These are phyloP conservation scores for Silene latifolia DNA, from an alignment of 148 eudicot genomes.

Conservation along the genomic window DNA sequence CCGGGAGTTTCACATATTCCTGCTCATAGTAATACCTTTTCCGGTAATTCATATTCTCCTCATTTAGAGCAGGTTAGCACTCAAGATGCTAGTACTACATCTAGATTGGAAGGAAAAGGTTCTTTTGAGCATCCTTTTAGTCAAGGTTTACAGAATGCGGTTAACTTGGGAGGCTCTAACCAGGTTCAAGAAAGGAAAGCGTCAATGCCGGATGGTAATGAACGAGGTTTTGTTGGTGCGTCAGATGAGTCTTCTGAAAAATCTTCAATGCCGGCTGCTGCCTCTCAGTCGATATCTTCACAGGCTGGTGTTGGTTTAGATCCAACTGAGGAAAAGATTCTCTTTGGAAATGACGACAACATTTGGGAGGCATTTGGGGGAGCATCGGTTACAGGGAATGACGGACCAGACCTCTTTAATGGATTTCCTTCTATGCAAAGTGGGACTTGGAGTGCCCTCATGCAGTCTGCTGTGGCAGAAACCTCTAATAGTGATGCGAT, in stretches of 20 bases:
- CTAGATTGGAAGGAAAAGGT: conserved; percentile 48
- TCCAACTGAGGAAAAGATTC: conserved; percentile 84
- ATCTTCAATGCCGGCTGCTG: conserved; percentile 28
- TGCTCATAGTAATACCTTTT: conserved; percentile 35
- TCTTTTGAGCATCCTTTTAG: conserved; percentile 44
- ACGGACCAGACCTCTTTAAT: conserved; percentile 36
- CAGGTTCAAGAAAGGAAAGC: conserved; percentile 42
- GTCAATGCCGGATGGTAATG: conserved; percentile 37
- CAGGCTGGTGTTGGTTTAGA: conserved; percentile 61
- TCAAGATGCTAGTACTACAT: conserved; percentile 39
- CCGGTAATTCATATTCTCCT: conserved; percentile 47
- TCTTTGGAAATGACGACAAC: conserved; percentile 80
- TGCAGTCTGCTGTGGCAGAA: conserved; percentile 98
- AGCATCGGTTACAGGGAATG: conserved; percentile 40
- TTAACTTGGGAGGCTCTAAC: conserved; percentile 41
- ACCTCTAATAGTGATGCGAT: conserved; percentile 53
- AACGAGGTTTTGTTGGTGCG: conserved; percentile 37
- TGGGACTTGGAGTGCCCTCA: conserved; percentile 99
- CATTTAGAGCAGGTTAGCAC: conserved; percentile 41
- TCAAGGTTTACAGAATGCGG: conserved; percentile 41
- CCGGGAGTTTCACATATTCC: conserved; percentile 42
- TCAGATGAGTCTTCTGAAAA: conserved; percentile 38
- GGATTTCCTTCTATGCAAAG: conserved; percentile 61
- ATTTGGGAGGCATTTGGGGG: conserved; percentile 94
- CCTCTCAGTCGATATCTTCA: conserved; percentile 44